These are phyloP conservation scores for Pichia sp. DNA, from an alignment of 1,139 yeast species.

Conservation along the genomic window DNA sequence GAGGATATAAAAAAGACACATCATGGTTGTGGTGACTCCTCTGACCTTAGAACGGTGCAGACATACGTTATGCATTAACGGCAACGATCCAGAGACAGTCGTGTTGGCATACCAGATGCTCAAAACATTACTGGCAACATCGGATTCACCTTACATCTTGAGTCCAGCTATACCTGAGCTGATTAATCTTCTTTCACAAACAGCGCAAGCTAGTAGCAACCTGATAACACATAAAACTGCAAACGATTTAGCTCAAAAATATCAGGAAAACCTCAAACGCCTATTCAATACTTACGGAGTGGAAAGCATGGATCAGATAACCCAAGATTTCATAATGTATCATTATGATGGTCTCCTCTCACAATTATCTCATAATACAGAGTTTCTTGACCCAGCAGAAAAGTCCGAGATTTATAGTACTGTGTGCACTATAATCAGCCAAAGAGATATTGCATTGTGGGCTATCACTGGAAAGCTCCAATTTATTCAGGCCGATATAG, in stretches of 20 bases:
- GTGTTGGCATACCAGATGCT: neutral
- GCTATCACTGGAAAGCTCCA: constrained; percentile 7
- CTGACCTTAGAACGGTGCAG: neutral
- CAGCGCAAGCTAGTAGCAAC: neutral
- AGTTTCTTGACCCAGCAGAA: neutral
- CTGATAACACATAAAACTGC: neutral
- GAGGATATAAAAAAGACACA: neutral
- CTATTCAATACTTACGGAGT: constrained; percentile 1
- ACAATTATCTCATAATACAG: neutral
- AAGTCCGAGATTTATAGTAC: neutral
- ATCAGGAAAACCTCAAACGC: neutral
- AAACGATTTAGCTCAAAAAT: neutral
- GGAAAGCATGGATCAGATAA: neutral
- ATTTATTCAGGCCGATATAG: constrained; percentile 10
- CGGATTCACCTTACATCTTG: neutral
- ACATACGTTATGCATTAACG: neutral
- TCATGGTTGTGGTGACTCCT: neutral
- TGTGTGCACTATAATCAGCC: neutral
- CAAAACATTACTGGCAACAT: neutral
- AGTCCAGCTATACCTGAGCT: neutral
- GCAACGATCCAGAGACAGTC: neutral
- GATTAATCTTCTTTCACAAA: neutral
- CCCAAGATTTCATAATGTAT: constrained; percentile 7
- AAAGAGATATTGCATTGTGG: constrained; percentile 7
- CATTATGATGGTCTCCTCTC: constrained; percentile 5